Base-by-base conservation (phyloP, 495 filamentous ascomycete genomes). In the Halenospora varia region DNA sequence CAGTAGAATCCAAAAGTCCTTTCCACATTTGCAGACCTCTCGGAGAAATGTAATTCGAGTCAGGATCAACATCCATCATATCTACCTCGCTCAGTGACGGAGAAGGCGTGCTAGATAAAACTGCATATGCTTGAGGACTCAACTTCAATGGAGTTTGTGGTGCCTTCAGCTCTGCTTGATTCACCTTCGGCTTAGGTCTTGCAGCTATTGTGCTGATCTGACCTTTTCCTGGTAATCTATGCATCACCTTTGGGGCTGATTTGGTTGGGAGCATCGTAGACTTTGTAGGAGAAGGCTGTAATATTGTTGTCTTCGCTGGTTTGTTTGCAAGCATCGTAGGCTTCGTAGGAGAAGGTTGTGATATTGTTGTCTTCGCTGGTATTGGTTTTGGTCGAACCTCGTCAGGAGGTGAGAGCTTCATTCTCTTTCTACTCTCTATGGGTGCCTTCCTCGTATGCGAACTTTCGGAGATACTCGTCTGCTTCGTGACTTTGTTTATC, bases 21-120 rank as follows among this genome's bases (percentile, higher is more conserved):
- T 60, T 51, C 61, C 61, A 60, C 23, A 66, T 56, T 45, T 59
- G 45, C 48, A 59, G 1, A 11, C 57, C 64, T 25, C 45, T 56
- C 17, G 64, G 64, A 10, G 64, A 63, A 11, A 62, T 53, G 35
- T 58, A 45, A 3, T 25, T 44, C n/a, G 25, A 41, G 9, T 25
- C n/a, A 11, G 53, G 25, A 39, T 60, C 60, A 24, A 55, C 44
- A 54, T 63, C 63, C 50, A 56, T 62, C 49, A 55, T 48, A 18
- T 62, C 63, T n/a, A 61, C 50, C 48, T 60, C 53, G 39, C 29
- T 62, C 4, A 46, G 13, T 4, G 35, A 40, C 6, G 53, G 48
- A 23, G 63, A 61, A 11, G 60, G 53, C 10, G 55, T 60, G 15
- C 29, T 50, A 18, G 26, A 11, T 19, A 25, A 25, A 13, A 40